These are phyloP conservation scores for Rhizophagus prolifer DNA, from an alignment of 192 early-diverging fungal genomes.

Conservation along the genomic window DNA sequence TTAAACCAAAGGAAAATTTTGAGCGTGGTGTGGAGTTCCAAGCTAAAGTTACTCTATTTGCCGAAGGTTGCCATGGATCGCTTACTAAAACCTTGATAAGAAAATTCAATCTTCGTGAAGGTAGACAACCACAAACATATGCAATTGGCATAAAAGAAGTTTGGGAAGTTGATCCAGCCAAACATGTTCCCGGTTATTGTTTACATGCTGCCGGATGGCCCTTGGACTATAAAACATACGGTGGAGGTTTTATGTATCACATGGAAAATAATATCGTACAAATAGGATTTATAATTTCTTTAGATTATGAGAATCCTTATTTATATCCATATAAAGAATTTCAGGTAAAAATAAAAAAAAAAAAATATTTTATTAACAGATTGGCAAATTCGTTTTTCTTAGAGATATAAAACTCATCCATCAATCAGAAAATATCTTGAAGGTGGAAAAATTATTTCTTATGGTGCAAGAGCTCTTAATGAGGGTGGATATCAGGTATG, in stretches of 20 bases:
- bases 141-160: conserved; percentile 97
- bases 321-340: conserved; percentile 96
- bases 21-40: conserved; percentile 94
- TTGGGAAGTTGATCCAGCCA: conserved; percentile 89
- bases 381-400: conserved; percentile 23
- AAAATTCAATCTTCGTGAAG: conserved; percentile 87
- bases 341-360: conserved; percentile 36
- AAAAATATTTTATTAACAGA: conserved; percentile 6
- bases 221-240: conserved; percentile 86
- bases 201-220: conserved; percentile 92
- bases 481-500: conserved; percentile 85
- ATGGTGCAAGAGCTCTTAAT: conserved; percentile 95
- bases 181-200: conserved; percentile 81
- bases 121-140: conserved; percentile 88
- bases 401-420: conserved; percentile 95
- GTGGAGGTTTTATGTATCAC: conserved; percentile 95
- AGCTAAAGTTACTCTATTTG: conserved; percentile 93
- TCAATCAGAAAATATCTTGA: conserved; percentile 77
- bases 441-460: conserved; percentile 86
- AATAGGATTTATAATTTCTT: conserved; percentile 85
- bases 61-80: conserved; percentile 97
- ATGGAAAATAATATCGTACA: conserved; percentile 86
- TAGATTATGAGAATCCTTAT: conserved; percentile 96
- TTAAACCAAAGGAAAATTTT: conserved; percentile 86
- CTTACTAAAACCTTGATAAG: conserved; percentile 87